Percentiles rank a stretch among this genome's conserved stretches.
phyloP scores from a whole-genome alignment of 352 stramenopile species.

The Globisporangium rhizosaccharum region DNA sequence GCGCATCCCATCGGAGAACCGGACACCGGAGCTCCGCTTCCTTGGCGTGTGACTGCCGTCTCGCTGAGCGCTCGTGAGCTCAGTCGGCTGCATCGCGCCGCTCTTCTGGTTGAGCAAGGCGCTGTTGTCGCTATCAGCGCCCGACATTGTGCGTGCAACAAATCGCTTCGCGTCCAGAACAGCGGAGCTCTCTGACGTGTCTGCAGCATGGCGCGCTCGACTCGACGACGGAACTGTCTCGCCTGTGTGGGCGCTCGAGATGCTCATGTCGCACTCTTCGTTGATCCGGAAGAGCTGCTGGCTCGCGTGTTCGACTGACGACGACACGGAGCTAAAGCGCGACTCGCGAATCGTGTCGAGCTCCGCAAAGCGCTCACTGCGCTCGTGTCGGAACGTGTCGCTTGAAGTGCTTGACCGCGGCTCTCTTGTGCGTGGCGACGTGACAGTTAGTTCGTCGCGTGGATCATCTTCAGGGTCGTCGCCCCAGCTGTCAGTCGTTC shows the following conservation, averaged over 20 bases:
- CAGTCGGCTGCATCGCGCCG: not conserved
- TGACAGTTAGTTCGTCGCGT: constrained; percentile 4
- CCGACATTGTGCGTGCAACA: not conserved
- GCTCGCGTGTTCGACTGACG: constrained; percentile 5
- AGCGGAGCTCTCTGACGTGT: not conserved
- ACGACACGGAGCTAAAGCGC: constrained; percentile 11
- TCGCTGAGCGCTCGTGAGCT: not conserved
- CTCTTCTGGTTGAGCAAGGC: not conserved
- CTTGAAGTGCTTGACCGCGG: not conserved
- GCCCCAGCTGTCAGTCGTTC: constrained; percentile 58
- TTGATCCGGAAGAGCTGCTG: constrained; percentile 11
- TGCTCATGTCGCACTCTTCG: constrained; percentile 11
- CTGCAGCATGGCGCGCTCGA: not conserved
- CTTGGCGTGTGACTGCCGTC: not conserved
- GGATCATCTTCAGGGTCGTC: constrained; percentile 22
- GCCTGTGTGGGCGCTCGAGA: constrained; percentile 13
- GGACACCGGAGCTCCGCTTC: not conserved
- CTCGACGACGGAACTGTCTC: constrained; percentile 10
- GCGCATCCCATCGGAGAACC: not conserved
- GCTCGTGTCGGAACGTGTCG: not conserved
- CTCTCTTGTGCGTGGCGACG: constrained; percentile 1
- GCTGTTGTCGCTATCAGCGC: not conserved
- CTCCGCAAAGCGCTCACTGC: constrained; percentile 3
- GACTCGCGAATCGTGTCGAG: constrained; percentile 8
- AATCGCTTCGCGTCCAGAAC: not conserved